Conservation (phyloP, 352 stramenopile genomes). For the Thraustotheca clavata region DNA sequence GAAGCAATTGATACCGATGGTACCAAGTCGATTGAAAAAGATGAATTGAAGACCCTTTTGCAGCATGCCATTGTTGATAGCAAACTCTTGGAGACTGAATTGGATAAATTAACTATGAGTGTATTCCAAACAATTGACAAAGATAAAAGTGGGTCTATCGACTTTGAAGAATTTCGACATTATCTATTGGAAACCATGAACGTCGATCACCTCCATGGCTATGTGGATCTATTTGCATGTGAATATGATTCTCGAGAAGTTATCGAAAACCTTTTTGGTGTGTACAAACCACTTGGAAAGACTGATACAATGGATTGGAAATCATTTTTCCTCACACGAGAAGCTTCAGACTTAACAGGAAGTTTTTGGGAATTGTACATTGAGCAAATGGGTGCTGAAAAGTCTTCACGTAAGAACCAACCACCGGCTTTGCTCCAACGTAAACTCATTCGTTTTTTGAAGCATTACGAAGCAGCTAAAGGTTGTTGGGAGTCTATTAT, state of each 20-base stretch:
- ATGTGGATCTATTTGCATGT: slow-evolving; percentile 53
- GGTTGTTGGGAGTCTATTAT: slow-evolving; percentile 52
- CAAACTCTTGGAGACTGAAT: slow-evolving; percentile 48
- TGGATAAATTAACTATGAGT: slow-evolving; percentile 52
- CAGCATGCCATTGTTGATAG: slow-evolving; percentile 56
- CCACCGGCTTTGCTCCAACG: slow-evolving; percentile 34
- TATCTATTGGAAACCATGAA: slow-evolving; percentile 37
- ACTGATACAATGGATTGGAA: slow-evolving; percentile 19
- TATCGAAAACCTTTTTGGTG: slow-evolving; percentile 47
- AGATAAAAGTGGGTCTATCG: slow-evolving; percentile 83
- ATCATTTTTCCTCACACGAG: slow-evolving; percentile 42
- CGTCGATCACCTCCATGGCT: slow-evolving; percentile 32
- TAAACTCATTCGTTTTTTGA: slow-evolving; percentile 58
- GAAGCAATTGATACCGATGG: slow-evolving; percentile 63
- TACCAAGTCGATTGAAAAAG: slow-evolving; percentile 53
- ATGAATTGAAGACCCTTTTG: slow-evolving; percentile 51
- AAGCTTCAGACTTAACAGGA: slow-evolving; percentile 34
- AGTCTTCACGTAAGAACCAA: slow-evolving; percentile 14
- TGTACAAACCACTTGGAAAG: slow-evolving; percentile 35
- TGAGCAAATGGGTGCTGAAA: slow-evolving; percentile 32
- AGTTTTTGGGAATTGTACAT: slow-evolving; percentile 60
- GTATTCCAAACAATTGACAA: slow-evolving; percentile 90
- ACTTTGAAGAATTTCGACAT: slow-evolving; percentile 93
- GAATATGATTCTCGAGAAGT: slow-evolving; percentile 59
- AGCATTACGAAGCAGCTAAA: slow-evolving; percentile 61